phyloP scores from a whole-genome alignment of 2,329 filamentous ascomycete species.

The Orbilia javanica region DNA sequence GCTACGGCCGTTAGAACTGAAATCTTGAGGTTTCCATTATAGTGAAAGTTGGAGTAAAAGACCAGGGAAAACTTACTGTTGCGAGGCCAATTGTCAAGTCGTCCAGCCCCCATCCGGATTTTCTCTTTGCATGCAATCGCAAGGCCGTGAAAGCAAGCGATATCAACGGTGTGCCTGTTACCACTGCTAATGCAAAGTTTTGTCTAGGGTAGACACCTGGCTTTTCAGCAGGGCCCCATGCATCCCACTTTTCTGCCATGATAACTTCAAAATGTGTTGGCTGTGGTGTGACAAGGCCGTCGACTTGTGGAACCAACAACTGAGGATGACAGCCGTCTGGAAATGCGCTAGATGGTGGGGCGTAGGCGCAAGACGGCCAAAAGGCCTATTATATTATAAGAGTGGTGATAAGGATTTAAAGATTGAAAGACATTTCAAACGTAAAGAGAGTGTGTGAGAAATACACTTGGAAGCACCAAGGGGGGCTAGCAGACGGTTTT shows the following conservation, averaged over 20 bases:
- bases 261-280: constrained; percentile 41
- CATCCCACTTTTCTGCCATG: constrained; percentile 52
- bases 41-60: background rate
- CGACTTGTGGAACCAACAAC: constrained; percentile 7
- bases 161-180: constrained; percentile 37
- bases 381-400: background rate
- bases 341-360: constrained; percentile 1
- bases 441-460: constrained; percentile 14
- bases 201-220: constrained; percentile 50
- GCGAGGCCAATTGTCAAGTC: constrained; percentile 65
- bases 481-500: constrained; percentile 28
- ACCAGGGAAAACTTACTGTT: constrained; percentile 53
- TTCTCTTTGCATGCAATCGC: constrained; percentile 49
- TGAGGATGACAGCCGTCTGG: constrained; percentile 1
- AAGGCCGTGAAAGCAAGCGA: constrained; percentile 42
- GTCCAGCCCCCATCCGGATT: constrained; percentile 60
- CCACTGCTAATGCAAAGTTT: constrained; percentile 41
- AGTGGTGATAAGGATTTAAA: constrained; percentile 14
- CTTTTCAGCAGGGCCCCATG: constrained; percentile 29
- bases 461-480: background rate
- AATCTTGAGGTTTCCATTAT: background rate
- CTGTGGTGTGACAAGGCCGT: constrained; percentile 10
- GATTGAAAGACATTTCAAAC: constrained; percentile 19
- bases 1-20: constrained; percentile 63
- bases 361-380: background rate